Conservation (phyloP, 768 basidiomycete species). For the Rhizopogon vinicolor region DNA sequence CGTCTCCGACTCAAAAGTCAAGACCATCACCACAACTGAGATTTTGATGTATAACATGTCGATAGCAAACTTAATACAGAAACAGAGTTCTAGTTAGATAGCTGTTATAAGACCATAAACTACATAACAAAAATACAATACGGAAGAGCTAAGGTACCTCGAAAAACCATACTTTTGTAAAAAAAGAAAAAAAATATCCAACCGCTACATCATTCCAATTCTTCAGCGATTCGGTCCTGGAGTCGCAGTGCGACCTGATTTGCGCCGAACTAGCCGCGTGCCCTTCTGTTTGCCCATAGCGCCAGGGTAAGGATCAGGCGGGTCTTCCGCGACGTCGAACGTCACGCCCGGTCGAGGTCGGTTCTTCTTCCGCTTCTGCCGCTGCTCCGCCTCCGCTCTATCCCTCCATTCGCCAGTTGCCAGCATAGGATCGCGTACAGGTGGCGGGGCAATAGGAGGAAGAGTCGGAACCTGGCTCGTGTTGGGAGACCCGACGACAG, state of each 20-base stretch:
- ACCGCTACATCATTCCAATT: background rate
- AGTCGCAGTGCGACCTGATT: slow-evolving; percentile 21
- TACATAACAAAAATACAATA: background rate
- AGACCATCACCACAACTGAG: no score
- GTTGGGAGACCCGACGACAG: slow-evolving; percentile 69
- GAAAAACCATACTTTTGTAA: no score
- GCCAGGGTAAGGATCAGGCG: slow-evolving; percentile 32
- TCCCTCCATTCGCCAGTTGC: slow-evolving; percentile 74
- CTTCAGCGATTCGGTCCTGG: slow-evolving; percentile 13
- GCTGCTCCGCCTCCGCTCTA: slow-evolving; percentile 48
- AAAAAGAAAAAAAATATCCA: no score
- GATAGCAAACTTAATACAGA: no score
- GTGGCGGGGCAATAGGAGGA: slow-evolving; percentile 42
- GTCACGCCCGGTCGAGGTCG: slow-evolving; percentile 57
- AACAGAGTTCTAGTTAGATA: background rate
- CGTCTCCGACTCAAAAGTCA: no score
- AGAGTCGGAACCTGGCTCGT: slow-evolving; percentile 52
- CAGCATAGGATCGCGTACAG: slow-evolving; percentile 54
- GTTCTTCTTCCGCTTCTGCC: slow-evolving; percentile 30
- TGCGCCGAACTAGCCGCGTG: slow-evolving; percentile 25
- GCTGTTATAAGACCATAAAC: background rate
- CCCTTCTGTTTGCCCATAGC: slow-evolving; percentile 8
- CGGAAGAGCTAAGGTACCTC: background rate
- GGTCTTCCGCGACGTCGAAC: slow-evolving; percentile 57
- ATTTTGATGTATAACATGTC: no score